phyloP scores from a whole-genome alignment of 192 early-diverging fungal species.

The Coemansia sp. region DNA sequence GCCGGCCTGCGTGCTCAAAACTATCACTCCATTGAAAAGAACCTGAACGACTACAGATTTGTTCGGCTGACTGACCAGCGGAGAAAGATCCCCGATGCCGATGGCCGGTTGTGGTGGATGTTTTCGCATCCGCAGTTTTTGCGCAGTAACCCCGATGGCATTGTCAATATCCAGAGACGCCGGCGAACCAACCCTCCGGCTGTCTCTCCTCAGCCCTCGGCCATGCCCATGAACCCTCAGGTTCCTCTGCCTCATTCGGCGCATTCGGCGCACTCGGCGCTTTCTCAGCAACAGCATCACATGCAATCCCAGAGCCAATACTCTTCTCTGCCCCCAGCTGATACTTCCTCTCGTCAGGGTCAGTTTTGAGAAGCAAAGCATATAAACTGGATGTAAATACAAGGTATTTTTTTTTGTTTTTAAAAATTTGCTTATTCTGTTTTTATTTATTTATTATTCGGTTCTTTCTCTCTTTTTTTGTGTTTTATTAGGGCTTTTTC shows the following conservation, averaged over 20 bases:
- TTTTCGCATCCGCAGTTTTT: conserved; percentile 46
- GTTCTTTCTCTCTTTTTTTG: too few species aligned
- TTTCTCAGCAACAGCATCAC: conserved; percentile 8
- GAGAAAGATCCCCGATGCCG: conserved; percentile 36
- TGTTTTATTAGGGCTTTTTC: conserved; percentile 1
- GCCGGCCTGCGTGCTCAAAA: conserved; percentile 48
- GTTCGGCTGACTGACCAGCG: conserved; percentile 43
- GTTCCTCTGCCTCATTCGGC: conserved; percentile 9
- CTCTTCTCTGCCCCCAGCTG: not conserved
- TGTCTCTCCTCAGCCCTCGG: conserved; percentile 29
- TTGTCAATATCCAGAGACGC: conserved; percentile 47
- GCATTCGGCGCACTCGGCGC: conserved; percentile 6
- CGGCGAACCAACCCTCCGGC: conserved; percentile 46
- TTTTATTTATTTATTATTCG: not conserved
- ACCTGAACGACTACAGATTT: conserved; percentile 51
- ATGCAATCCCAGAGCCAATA: conserved; percentile 13
- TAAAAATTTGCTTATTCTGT: not conserved
- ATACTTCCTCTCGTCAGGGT: conserved; percentile 7
- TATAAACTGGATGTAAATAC: conserved; percentile 30
- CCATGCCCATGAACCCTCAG: conserved; percentile 1
- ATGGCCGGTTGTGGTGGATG: conserved; percentile 50
- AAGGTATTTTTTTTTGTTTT: conserved; percentile 2
- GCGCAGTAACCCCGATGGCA: conserved; percentile 38
- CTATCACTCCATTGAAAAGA: conserved; percentile 51
- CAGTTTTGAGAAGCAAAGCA: conserved; percentile 6